These are phyloP conservation scores for Oropetium thomaeum DNA, from an alignment of 176 grass and related monocot species.

Conservation along the genomic window DNA sequence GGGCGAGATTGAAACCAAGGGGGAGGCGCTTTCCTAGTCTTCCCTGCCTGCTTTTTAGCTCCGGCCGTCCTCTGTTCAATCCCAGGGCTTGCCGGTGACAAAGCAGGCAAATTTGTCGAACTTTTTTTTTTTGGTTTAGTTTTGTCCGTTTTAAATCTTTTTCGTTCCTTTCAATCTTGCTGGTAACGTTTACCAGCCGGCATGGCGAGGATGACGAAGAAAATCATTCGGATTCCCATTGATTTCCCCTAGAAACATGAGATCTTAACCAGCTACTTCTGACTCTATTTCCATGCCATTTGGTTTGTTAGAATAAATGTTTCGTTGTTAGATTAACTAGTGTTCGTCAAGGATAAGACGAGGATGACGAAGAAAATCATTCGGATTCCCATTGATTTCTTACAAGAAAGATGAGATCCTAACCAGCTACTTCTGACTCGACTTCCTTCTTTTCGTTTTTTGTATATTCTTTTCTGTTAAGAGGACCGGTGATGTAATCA, in stretches of 20 bases:
- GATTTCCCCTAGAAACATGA: conserved; percentile 41
- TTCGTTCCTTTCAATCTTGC: not conserved
- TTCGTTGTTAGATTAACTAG: no score
- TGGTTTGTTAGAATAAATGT: no score
- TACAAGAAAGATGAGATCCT: conserved; percentile 31
- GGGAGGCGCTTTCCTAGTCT: conserved; percentile 42
- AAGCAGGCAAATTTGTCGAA: conserved; percentile 27
- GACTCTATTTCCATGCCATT: not conserved
- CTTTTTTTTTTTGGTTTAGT: not conserved
- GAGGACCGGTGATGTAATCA: conserved; percentile 32
- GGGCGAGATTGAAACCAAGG: conserved; percentile 36
- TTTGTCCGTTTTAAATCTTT: no score
- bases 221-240: conserved; percentile 52
- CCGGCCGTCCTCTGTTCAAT: conserved; percentile 33
- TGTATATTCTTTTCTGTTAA: not conserved
- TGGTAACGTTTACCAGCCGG: not conserved
- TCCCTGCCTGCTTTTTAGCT: conserved; percentile 47
- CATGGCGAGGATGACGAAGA: conserved; percentile 36
- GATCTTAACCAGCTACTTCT: conserved; percentile 63
- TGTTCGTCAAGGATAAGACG: no score
- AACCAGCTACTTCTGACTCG: conserved; percentile 60
- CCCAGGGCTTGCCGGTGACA: conserved; percentile 52
- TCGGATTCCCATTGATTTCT: conserved; percentile 55
- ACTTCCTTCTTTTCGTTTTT: no score
- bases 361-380: conserved; percentile 48